Percentiles rank a stretch among this genome's conserved stretches.
phyloP scores from a whole-genome alignment of 768 basidiomycete genomes.

The Serendipita sp. region DNA sequence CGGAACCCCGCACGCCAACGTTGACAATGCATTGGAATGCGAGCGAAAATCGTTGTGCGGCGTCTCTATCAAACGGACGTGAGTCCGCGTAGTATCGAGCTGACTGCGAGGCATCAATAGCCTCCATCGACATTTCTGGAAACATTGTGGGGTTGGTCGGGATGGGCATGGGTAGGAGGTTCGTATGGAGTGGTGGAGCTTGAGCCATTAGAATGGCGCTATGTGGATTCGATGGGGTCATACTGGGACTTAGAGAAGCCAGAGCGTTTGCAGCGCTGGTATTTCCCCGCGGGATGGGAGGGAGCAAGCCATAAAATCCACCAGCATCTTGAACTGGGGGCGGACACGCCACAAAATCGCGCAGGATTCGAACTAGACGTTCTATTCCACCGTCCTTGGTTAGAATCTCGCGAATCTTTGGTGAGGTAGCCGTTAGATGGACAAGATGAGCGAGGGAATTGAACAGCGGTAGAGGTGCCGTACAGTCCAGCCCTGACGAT shows the following conservation, averaged over 20 bases:
- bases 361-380: constrained; percentile 80
- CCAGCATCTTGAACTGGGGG: constrained; percentile 69
- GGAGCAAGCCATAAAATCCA: constrained; percentile 60
- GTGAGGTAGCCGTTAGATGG: constrained; percentile 93
- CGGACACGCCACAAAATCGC: constrained; percentile 72
- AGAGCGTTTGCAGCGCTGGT: constrained; percentile 19
- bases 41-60: constrained; percentile 76
- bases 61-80: constrained; percentile 52
- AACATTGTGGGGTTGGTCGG: not conserved
- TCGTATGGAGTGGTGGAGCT: not conserved
- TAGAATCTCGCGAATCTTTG: constrained; percentile 95
- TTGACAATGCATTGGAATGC: constrained; percentile 97
- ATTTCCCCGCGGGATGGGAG: constrained; percentile 24
- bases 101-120: not conserved
- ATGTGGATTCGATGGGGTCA: constrained; percentile 36
- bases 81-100: constrained; percentile 4
- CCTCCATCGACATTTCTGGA: not conserved
- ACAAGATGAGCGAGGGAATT: constrained; percentile 93
- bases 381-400: constrained; percentile 96
- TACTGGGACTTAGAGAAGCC: not conserved
- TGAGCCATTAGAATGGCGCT: constrained; percentile 39
- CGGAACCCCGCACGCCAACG: constrained; percentile 89
- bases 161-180: not conserved
- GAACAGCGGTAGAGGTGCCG: constrained; percentile 53
- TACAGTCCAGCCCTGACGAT: constrained; percentile 33